Base-by-base conservation (phyloP, 176 grass and related monocot species). In the Tillandsia leiboldiana region DNA sequence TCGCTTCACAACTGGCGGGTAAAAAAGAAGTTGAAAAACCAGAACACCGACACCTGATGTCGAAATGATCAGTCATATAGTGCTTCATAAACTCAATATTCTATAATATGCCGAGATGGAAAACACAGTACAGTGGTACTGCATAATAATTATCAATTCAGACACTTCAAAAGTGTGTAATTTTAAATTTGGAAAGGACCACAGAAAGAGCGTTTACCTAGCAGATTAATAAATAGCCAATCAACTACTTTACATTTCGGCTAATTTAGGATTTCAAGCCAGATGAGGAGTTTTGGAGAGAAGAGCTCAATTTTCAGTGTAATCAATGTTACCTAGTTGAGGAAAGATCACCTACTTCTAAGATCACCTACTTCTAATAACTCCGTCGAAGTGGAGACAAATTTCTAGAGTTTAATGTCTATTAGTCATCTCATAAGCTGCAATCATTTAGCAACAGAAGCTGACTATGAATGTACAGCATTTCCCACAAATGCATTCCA, bases 31-130 rank as follows among this genome's bases (percentile, higher is more conserved):
- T 53, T 87, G 85, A 28, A 73, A 87, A 28, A 83, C 73, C 20
- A 87, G 49, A 70, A 87, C 80, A 73, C 81, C 85, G 61, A 87
- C 76, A 77, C 85, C 85, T 87, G 17, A 61, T 23, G 22, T 3
- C 13, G 7, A 42, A 18, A 61, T 61, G 17, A 23, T 22, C 56
- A 61, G 13, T 61, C 18, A 61, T 56, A 3, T 13, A 13, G 15
- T 56, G 11, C 15, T 56, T n/a, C 12, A 56, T 56, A 56, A 1
- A 12, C 15, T 3, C 52, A 13, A 56, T 56, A 13, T 56, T 56
- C 52, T 3, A 56, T 56, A 54, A 15, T 54, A 15, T 15, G 15
- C 52, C 52, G 2, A 54, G 15, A 13, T 54, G 33, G 33, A 54
- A 54, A 15, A 13, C 15, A n/a, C 15, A 12, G 15, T 15, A 56